Evolutionary conservation across 495 filamentous ascomycete genomes (phyloP), one percentile per base, ranked within the genome.

Genomic region (Aspergillus coremiiformis): DNA sequence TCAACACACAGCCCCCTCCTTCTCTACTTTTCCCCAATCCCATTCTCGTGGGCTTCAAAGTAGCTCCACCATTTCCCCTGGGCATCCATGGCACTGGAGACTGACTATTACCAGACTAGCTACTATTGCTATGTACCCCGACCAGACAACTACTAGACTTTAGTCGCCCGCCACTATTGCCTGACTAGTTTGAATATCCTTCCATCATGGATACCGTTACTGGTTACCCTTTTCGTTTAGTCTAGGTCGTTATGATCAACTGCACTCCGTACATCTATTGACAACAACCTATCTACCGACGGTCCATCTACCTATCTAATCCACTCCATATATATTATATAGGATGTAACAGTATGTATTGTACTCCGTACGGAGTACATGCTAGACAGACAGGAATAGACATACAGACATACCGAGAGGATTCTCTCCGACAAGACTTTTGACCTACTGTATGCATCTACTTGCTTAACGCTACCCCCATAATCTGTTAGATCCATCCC

Each of bases 21-120:
- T 39, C 27, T 10, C 32, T 32, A 12, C 29, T 32, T 12, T 32
- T 44, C 33, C 32, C 32, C 32, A n/a, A 35, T 21, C 39, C 42
- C 30, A 37, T 35, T 44, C 19, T 37, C n/a, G 24, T 39, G 14
- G 17, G 22, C 24, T 24, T 21, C 20, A n/a, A n/a, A n/a, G n/a
- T 14, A 47, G 59, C 55, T 57, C 59, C 55, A 58, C 59, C 59
- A 4, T 3, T 4, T 37, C 41, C 54, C 55, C 55, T 57, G 55
- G 45, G 47, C 39, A 30, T 43, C 59, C 55, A 58, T 58, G 59
- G 47, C 51, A 53, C 32, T 44, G 55, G 53, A 42, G 51, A 51
- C 51, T 53, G 52, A 57, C 52, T 39, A 46, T 26, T 49, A 49
- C 30, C 26, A 22, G 42, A 47, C 55, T 51, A 51, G 17, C 8